Percentiles rank a stretch among this genome's conserved stretches.
These are phyloP conservation scores for Xylaria sp. DNA, from an alignment of 2,329 filamentous ascomycete genomes.

Conservation along the genomic window DNA sequence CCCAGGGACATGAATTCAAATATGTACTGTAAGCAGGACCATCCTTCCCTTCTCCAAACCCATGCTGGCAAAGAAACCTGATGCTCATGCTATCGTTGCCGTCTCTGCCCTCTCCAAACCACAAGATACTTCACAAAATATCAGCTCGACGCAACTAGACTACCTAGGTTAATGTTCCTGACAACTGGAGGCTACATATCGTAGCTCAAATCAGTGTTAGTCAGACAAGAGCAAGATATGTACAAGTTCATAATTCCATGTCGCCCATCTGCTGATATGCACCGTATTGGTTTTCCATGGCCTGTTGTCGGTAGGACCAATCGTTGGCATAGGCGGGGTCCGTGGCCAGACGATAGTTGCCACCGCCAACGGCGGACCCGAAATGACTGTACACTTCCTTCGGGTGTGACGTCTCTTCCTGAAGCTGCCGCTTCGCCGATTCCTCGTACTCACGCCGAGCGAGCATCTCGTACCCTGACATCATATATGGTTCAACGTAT, in stretches of 20 bases:
- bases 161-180: slow-evolving; percentile 3
- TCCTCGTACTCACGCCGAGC: slow-evolving; percentile 68
- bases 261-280: slow-evolving; percentile 56
- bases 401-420: slow-evolving; percentile 41
- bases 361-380: slow-evolving; percentile 46
- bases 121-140: not conserved
- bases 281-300: slow-evolving; percentile 74
- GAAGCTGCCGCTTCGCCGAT: slow-evolving; percentile 46
- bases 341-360: slow-evolving; percentile 60
- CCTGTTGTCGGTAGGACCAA: slow-evolving; percentile 55
- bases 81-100: not conserved
- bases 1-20: slow-evolving; percentile 20
- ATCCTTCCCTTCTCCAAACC: not conserved
- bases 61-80: not conserved
- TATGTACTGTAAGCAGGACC: slow-evolving; percentile 9
- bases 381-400: slow-evolving; percentile 53
- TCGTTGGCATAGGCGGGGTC: slow-evolving; percentile 70
- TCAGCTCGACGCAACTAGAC: not conserved
- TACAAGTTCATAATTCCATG: slow-evolving; percentile 36
- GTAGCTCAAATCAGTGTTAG: not conserved
- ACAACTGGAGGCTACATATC: not conserved
- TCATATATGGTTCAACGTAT: slow-evolving; percentile 81
- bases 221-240: slow-evolving; percentile 3
- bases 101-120: not conserved
- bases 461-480: slow-evolving; percentile 76